Base-by-base conservation (phyloP, 1,284 basidiomycete species). In the Laetiporus sulphureus region DNA sequence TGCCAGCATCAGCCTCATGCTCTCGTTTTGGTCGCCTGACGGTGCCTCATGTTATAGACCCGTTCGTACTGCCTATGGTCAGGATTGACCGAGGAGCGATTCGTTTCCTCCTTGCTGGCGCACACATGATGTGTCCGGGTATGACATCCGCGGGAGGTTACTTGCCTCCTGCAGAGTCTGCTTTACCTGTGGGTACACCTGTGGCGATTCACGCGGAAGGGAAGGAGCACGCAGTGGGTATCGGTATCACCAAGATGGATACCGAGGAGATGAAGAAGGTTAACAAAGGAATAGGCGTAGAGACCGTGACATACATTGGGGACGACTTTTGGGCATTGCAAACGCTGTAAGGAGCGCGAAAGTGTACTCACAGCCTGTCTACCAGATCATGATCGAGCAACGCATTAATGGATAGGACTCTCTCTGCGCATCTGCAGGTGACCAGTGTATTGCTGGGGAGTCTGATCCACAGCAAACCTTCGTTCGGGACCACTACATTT, bases 91-190 rank as follows among this genome's bases (percentile, higher is more conserved):
- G 94, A 40, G 96, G 96, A 40, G 96, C 96, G 32, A 99, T 99
- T 68, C 91, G 94, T 38, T 99, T 97, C 66, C 75, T 99, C 19
- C 80, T 99, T 33, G 86, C 83, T 6, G 91, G 91, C 23, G 91
- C 91, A 36, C 83, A 89, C 67, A 94, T 95, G 91, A 95, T 95
- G 91, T 92, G 90, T 53, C 96, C 95, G 3, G 96, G 96, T 8
- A 69, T 99, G 42, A 93, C 93, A 18, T 97, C 94, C 21, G 73
- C 82, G 31, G 96, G 95, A 12, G 96, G 94, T 12, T 75, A 77
- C 52, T 78, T 99, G 0, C 94, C 95, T 0, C 79, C 91, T 5
- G 64, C 77, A 19, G 81, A 84, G 24, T 67, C 67, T 24, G 83
- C 78, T 1, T 66, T 98, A 29, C 72, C 80, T 13, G 75, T 79